phyloP scores from a whole-genome alignment of 1,284 basidiomycete genomes.

The Rhodotorula sp. region DNA sequence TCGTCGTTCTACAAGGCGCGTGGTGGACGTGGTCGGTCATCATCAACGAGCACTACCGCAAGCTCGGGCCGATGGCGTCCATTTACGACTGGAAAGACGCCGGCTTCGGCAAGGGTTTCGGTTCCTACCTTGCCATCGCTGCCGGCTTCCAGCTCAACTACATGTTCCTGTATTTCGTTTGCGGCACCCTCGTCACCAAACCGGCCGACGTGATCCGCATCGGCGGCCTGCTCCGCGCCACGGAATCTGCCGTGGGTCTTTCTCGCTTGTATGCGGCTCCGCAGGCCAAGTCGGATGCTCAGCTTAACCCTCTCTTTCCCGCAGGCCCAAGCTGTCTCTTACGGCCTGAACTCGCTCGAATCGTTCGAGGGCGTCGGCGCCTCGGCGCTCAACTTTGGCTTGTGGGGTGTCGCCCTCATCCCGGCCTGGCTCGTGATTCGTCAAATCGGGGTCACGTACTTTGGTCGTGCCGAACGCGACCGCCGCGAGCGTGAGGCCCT shows the following conservation, averaged over 20 bases:
- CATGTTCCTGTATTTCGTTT: conserved; percentile 24
- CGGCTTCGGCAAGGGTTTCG: conserved; percentile 23
- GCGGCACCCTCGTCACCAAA: conserved; percentile 16
- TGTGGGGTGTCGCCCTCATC: conserved; percentile 27
- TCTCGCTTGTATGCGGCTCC: background rate
- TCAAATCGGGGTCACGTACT: conserved; percentile 25
- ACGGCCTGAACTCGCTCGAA: conserved; percentile 30
- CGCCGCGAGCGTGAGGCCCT: conserved; percentile 32
- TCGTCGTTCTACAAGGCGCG: conserved; percentile 11
- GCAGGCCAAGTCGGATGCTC: background rate
- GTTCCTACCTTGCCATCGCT: conserved; percentile 5
- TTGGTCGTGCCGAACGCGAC: conserved; percentile 29
- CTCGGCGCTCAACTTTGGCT: conserved; percentile 20
- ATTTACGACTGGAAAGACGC: conserved; percentile 24
- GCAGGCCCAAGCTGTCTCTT: conserved; percentile 26
- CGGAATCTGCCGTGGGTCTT: conserved; percentile 24
- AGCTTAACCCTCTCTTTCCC: no score
- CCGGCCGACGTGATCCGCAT: conserved; percentile 32
- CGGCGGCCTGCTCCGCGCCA: conserved; percentile 42
- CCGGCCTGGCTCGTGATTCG: conserved; percentile 32
- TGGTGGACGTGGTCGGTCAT: conserved; percentile 32
- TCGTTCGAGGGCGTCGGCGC: conserved; percentile 23
- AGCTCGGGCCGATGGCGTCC: background rate
- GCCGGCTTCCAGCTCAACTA: conserved; percentile 29
- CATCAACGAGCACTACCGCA: conserved; percentile 17